Evolutionary conservation across 352 stramenopile genomes (phyloP).

Genomic region (Phytophthora syringae): DNA sequence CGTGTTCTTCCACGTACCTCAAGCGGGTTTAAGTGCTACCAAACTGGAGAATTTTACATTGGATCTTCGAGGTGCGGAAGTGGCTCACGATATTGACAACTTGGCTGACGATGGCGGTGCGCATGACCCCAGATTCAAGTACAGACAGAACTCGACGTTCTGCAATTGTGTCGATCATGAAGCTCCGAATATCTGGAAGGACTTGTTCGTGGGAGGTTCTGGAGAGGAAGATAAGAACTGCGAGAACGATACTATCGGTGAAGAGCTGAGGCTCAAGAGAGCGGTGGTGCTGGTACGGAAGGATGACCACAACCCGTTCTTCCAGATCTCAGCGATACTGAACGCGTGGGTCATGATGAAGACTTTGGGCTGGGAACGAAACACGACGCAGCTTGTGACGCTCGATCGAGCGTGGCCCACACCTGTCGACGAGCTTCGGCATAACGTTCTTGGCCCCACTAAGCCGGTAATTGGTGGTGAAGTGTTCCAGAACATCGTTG

Average conservation of each 20-base stretch:
- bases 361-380: slow-evolving; percentile 30
- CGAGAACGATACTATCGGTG: not conserved
- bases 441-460: slow-evolving; percentile 35
- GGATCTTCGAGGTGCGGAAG: slow-evolving; percentile 21
- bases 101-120: slow-evolving; percentile 24
- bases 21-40: slow-evolving; percentile 24
- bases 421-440: slow-evolving; percentile 47
- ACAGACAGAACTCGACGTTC: slow-evolving; percentile 23
- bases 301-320: slow-evolving; percentile 60
- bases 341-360: slow-evolving; percentile 48
- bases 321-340: slow-evolving; percentile 45
- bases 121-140: slow-evolving; percentile 40
- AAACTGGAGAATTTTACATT: slow-evolving; percentile 31
- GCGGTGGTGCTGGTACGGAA: slow-evolving; percentile 41
- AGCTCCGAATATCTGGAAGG: slow-evolving; percentile 32
- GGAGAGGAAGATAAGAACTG: slow-evolving; percentile 11
- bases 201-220: slow-evolving; percentile 27
- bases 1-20: slow-evolving; percentile 22
- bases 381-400: slow-evolving; percentile 43
- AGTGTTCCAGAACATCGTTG: slow-evolving; percentile 25
- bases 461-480: slow-evolving; percentile 25
- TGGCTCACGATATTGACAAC: slow-evolving; percentile 26
- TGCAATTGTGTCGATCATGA: slow-evolving; percentile 27
- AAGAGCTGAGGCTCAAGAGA: slow-evolving; percentile 13
- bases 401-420: slow-evolving; percentile 45